Base-by-base conservation (phyloP, 352 stramenopile species). In the Phytophthora tentaculata region DNA sequence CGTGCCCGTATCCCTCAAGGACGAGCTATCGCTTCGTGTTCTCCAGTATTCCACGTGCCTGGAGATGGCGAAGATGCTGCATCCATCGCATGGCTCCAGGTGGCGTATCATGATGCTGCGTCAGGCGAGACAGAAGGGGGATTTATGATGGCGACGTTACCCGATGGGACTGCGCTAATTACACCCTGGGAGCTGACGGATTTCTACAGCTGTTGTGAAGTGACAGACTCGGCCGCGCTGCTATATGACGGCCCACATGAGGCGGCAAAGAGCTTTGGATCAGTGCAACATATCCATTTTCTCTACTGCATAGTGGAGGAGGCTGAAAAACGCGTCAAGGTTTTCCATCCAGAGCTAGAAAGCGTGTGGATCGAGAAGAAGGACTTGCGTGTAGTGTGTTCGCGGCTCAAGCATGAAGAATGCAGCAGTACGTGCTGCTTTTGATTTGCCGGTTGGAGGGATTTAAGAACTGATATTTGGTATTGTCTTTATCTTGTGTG, bases 361-460 rank as follows among this genome's bases (percentile, higher is more conserved):
- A 74, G 52, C 14, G 73, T 82, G n/a, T 94, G 85, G 85, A 67
- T 94, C 13, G 71, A 91, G 20, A 77, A 69, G 9, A 51, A 59
- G 1, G 65, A 86, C 35, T 44, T 87, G n/a, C 71, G 83, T n/a
- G 44, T 67, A 1, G 62, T 91, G 16, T 91, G 81, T 48, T 57
- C 77, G 45, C 64, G 68, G 7, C 44, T 91, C 19, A 63, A 74
- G 4, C 81, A 91, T 50, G 22, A 56, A 6, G 59, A 67, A 22
- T 91, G 85, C 60, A 73, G 52, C 60, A 80, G 84, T 92, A 67
- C 24, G 77, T 77, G 37, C 8, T 20, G 3, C 24, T n/a, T n/a
- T n/a, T n/a, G n/a, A n/a, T n/a, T n/a, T n/a, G n/a, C n/a, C n/a
- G n/a, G n/a, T 32, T 32, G 28, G 28, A 3, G 14, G n/a, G 44